A percentile compares a stretch with the other conserved stretches of the same genome.
Evolutionary conservation across 1,284 basidiomycete species (phyloP).

Genomic region (Mycena citricolor): DNA sequence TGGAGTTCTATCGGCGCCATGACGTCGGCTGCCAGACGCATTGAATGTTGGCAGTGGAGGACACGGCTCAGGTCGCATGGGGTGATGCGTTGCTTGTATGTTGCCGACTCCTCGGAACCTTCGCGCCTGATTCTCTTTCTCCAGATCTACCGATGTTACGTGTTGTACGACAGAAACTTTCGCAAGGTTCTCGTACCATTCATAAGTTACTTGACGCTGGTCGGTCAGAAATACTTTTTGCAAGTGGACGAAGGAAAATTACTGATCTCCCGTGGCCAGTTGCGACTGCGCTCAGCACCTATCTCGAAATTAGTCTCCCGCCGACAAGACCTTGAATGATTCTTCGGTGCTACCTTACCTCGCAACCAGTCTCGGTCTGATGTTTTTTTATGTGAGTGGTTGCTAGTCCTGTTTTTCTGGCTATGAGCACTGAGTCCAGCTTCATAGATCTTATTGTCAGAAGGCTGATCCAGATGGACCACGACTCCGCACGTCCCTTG

Average conservation of each 20-base stretch:
- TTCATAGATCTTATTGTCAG: too few species aligned
- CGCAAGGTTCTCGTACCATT: not conserved
- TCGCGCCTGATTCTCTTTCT: not conserved
- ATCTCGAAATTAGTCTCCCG: not conserved
- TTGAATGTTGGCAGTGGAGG: not conserved
- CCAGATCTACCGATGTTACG: conserved; percentile 4
- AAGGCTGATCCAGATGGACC: too few species aligned
- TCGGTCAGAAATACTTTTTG: not conserved
- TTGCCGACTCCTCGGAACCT: not conserved
- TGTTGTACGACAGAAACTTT: not conserved
- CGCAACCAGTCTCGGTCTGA: not conserved
- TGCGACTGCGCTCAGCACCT: not conserved
- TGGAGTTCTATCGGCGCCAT: not conserved
- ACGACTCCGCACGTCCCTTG: too few species aligned
- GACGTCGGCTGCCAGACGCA: not conserved
- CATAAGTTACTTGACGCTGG: not conserved
- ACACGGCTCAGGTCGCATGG: not conserved
- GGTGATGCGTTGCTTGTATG: conserved; percentile 1
- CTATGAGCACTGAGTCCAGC: too few species aligned
- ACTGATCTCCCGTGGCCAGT: not conserved
- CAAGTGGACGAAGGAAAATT: too few species aligned
- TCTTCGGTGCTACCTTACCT: not conserved
- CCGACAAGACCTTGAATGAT: not conserved
- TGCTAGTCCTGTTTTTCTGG: too few species aligned
- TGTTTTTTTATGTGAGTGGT: too few species aligned